phyloP scores from a whole-genome alignment of 805 yeast genomes.

The Ogataea nonfermentans region DNA sequence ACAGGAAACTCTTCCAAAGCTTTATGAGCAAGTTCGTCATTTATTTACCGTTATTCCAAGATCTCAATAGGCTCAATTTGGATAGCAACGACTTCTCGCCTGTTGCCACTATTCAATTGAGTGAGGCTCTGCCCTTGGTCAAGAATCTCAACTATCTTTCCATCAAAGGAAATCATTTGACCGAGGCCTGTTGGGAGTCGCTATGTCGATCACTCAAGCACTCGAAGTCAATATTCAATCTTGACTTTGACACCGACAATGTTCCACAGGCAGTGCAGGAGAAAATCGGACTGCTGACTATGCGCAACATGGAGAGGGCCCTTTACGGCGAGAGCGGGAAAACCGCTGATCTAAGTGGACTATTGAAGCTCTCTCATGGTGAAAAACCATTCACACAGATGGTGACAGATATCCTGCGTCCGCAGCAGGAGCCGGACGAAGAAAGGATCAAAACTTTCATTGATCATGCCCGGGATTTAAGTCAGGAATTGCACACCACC shows the following conservation, averaged over 20 bases:
- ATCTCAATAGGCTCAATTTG: slow-evolving; percentile 63
- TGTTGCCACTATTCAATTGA: slow-evolving; percentile 54
- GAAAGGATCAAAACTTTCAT: slow-evolving; percentile 30
- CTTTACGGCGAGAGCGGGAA: slow-evolving; percentile 33
- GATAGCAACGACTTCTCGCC: slow-evolving; percentile 64
- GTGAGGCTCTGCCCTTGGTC: slow-evolving; percentile 71
- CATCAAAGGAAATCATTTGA: slow-evolving; percentile 59
- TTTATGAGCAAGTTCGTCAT: slow-evolving; percentile 56
- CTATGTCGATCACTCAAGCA: slow-evolving; percentile 67
- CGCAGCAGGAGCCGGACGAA: slow-evolving; percentile 13
- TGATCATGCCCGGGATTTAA: slow-evolving; percentile 40
- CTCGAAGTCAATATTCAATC: slow-evolving; percentile 59
- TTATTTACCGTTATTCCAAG: slow-evolving; percentile 65
- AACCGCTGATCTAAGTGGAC: background rate
- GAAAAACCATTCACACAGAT: slow-evolving; percentile 24
- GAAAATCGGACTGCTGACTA: slow-evolving; percentile 71
- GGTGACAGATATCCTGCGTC: slow-evolving; percentile 22
- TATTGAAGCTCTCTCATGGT: slow-evolving; percentile 1
- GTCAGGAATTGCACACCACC: slow-evolving; percentile 44
- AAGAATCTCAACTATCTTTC: slow-evolving; percentile 66
- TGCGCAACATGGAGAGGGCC: slow-evolving; percentile 74
- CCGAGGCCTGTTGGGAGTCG: slow-evolving; percentile 60
- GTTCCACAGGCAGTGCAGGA: slow-evolving; percentile 65
- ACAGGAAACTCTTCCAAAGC: slow-evolving; percentile 64
- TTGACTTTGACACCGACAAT: slow-evolving; percentile 63